These are phyloP conservation scores for Backusella australiensis DNA, from an alignment of 192 early-diverging fungal genomes.

Conservation along the genomic window DNA sequence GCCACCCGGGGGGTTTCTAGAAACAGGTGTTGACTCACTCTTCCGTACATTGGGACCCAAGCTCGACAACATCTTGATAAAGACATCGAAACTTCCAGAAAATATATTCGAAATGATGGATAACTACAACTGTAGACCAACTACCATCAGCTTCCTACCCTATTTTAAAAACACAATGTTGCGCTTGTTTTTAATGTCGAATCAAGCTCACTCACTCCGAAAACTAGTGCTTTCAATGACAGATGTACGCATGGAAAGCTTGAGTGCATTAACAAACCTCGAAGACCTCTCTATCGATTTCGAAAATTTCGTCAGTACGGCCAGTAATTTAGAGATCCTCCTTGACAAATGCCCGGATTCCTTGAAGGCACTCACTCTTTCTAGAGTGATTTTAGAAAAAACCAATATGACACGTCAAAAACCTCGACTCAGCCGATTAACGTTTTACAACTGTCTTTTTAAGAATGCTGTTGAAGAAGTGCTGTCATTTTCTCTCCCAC, in stretches of 20 bases:
- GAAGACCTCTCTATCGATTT: neutral
- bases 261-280: neutral
- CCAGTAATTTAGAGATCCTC: neutral
- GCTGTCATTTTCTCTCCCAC: neutral
- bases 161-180: neutral
- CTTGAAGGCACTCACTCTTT: neutral
- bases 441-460: neutral
- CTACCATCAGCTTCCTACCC: neutral
- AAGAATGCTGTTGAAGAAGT: neutral
- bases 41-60: neutral
- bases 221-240: neutral
- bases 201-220: neutral
- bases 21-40: neutral
- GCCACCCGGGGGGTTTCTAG: neutral
- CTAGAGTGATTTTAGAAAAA: neutral
- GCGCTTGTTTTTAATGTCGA: neutral
- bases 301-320: neutral
- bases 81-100: neutral
- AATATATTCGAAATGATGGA: neutral
- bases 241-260: neutral
- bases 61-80: neutral
- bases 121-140: neutral
- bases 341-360: neutral
- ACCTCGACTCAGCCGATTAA: neutral
- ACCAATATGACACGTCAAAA: neutral